Percentiles rank a stretch among this genome's conserved stretches.
Evolutionary conservation across 768 basidiomycete genomes (phyloP).

Genomic region (Mrakia frigida): DNA sequence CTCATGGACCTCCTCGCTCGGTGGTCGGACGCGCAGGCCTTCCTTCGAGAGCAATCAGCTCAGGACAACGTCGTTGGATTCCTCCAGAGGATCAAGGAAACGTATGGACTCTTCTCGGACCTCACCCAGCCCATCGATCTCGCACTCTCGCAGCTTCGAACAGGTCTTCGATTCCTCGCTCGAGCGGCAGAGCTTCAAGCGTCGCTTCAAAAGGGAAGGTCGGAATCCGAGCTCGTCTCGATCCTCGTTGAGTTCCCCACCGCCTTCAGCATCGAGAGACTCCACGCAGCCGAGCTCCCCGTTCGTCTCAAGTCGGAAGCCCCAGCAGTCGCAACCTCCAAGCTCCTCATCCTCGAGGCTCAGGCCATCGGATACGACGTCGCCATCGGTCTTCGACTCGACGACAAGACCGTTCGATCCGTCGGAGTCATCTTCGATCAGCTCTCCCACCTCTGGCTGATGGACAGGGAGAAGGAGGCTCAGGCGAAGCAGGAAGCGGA

Average conservation of each 20-base stretch:
- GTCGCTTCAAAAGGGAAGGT: conserved; percentile 23
- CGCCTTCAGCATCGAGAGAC: conserved; percentile 23
- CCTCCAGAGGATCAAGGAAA: conserved; percentile 57
- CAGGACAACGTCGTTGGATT: conserved; percentile 79
- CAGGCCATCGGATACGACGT: conserved; percentile 44
- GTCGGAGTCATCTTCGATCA: conserved; percentile 62
- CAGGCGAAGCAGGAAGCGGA: conserved; percentile 60
- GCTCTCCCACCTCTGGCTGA: conserved; percentile 72
- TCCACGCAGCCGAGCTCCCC: conserved; percentile 27
- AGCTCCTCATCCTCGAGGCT: conserved; percentile 33
- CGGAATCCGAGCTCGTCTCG: conserved; percentile 35
- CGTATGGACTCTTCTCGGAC: conserved; percentile 68
- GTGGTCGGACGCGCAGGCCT: conserved; percentile 33
- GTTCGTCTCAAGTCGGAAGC: conserved; percentile 27
- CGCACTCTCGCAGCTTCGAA: conserved; percentile 59
- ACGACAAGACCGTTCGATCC: conserved; percentile 39
- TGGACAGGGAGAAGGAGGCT: conserved; percentile 66
- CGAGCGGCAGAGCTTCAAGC: conserved; percentile 23
- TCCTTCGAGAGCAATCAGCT: conserved; percentile 60
- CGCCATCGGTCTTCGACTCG: conserved; percentile 47
- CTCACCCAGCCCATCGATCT: conserved; percentile 62
- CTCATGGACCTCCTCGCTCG: conserved; percentile 45
- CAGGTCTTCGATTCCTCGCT: conserved; percentile 63
- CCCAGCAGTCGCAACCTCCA: conserved; percentile 30
- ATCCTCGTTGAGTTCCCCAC: conserved; percentile 38